These are phyloP conservation scores for Xylaria telfairii DNA, from an alignment of 495 filamentous ascomycete genomes.

Conservation along the genomic window DNA sequence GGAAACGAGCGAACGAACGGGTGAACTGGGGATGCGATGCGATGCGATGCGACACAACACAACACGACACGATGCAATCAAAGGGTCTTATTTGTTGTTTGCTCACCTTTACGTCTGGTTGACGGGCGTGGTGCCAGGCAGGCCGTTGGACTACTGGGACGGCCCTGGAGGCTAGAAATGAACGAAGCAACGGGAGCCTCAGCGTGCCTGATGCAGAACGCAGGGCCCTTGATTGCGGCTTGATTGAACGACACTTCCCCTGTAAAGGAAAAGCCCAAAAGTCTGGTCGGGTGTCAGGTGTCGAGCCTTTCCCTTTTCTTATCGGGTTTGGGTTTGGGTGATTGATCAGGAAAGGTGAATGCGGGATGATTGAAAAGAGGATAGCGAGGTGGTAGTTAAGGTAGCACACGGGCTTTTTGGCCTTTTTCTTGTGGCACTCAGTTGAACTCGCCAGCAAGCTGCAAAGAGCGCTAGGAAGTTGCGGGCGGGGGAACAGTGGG, in stretches of 20 bases:
- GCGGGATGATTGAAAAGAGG: constrained; percentile 66
- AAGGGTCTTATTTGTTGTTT: constrained; percentile 33
- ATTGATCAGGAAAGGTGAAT: constrained; percentile 64
- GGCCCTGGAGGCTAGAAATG: not conserved
- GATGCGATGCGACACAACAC: constrained; percentile 25
- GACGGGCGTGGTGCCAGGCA: not conserved
- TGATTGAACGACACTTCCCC: constrained; percentile 40
- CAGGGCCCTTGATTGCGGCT: constrained; percentile 12
- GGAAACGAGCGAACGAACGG: constrained; percentile 16
- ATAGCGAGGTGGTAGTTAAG: constrained; percentile 56
- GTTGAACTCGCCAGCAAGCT: constrained; percentile 48
- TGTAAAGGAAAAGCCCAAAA: constrained; percentile 49
- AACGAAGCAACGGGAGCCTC: constrained; percentile 2
- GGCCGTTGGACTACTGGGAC: not conserved
- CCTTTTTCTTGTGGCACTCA: constrained; percentile 26
- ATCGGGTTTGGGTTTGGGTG: constrained; percentile 43
- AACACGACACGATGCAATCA: constrained; percentile 29
- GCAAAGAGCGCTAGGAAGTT: constrained; percentile 51
- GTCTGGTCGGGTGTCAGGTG: constrained; percentile 37
- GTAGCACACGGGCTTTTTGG: constrained; percentile 52
- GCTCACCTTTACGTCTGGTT: constrained; percentile 14
- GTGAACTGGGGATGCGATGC: constrained; percentile 28
- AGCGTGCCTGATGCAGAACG: constrained; percentile 5
- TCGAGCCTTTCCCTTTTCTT: constrained; percentile 31
- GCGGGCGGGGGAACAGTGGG: constrained; percentile 51